phyloP scores from a whole-genome alignment of 768 basidiomycete genomes.

The Fistulinella prunicolor region DNA sequence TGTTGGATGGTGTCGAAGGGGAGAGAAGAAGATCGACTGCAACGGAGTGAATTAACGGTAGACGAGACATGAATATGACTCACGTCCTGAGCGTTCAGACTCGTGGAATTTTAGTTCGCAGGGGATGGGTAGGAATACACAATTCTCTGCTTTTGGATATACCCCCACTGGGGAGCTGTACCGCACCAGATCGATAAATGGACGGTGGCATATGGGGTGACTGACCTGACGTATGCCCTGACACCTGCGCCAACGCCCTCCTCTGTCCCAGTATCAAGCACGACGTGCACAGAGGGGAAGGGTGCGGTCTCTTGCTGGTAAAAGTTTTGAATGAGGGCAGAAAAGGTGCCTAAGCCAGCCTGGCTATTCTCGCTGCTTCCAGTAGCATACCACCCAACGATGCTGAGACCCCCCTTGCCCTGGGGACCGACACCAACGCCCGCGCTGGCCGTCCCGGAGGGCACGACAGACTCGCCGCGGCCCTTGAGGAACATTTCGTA shows the following conservation, averaged over 20 bases:
- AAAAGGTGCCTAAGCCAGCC: constrained; percentile 76
- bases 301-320: constrained; percentile 91
- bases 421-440: constrained; percentile 21
- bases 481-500: constrained; percentile 71
- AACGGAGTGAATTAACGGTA: constrained; percentile 4
- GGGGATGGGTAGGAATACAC: constrained; percentile 91
- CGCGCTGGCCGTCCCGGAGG: constrained; percentile 11
- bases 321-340: constrained; percentile 96
- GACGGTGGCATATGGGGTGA: constrained; percentile 7
- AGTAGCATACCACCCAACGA: constrained; percentile 91
- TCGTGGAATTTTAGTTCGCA: constrained; percentile 80
- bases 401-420: constrained; percentile 66
- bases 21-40: constrained; percentile 79
- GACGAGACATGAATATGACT: constrained; percentile 31
- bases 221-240: constrained; percentile 83
- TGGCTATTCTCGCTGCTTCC: constrained; percentile 55
- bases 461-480: constrained; percentile 51
- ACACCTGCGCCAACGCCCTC: constrained; percentile 65
- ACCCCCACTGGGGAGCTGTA: constrained; percentile 84
- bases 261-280: constrained; percentile 82
- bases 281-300: constrained; percentile 86
- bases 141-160: constrained; percentile 88
- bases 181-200: constrained; percentile 4
- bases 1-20: constrained; percentile 38
- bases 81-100: constrained; percentile 82